These are phyloP conservation scores for Acanthamoeba culbertsoni DNA, from an alignment of 208 protist species.

Conservation along the genomic window DNA sequence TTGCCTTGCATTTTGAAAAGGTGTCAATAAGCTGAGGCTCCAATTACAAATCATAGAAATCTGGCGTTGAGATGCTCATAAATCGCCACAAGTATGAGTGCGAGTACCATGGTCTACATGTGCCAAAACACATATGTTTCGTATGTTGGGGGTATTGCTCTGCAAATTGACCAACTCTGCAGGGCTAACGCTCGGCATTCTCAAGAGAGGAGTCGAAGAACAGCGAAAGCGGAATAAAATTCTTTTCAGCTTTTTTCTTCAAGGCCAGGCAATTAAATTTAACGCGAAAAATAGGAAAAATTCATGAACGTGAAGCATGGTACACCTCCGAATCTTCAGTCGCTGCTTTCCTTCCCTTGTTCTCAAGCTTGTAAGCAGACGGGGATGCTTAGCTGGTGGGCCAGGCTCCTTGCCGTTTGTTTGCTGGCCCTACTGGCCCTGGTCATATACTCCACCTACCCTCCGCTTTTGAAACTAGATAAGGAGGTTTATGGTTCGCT, in stretches of 20 bases:
- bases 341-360: no score
- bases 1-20: slow-evolving; percentile 86
- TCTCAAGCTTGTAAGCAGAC: background rate
- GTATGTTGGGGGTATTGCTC: slow-evolving; percentile 84
- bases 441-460: background rate
- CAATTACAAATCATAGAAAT: background rate
- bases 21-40: background rate
- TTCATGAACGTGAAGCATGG: no score
- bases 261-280: no score
- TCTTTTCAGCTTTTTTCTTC: no score
- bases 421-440: background rate
- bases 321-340: no score
- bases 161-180: slow-evolving; percentile 63
- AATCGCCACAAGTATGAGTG: background rate
- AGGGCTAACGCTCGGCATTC: slow-evolving; percentile 22
- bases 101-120: slow-evolving; percentile 96
- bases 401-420: background rate
- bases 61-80: background rate
- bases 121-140: slow-evolving; percentile 97
- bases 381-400: background rate
- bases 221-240: no score
- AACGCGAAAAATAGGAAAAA: no score
- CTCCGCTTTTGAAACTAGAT: slow-evolving; percentile 9
- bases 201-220: background rate
- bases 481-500: background rate